These are phyloP conservation scores for Fusarium paranaense DNA, from an alignment of 2,329 filamentous ascomycete species.

Conservation along the genomic window DNA sequence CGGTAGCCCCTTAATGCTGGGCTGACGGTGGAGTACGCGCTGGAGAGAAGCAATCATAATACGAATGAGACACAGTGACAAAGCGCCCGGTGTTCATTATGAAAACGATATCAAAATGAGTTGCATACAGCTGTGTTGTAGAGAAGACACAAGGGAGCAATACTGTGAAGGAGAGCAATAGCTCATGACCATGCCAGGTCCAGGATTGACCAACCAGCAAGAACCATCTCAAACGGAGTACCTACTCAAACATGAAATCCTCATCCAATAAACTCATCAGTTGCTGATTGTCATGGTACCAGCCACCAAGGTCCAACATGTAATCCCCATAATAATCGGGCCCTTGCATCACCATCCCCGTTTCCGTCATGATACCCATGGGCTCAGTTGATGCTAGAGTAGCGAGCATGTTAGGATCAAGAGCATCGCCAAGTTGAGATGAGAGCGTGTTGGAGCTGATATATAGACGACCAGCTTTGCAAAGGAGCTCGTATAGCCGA, in stretches of 20 bases:
- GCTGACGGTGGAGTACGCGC: not conserved
- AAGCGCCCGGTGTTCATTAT: not conserved
- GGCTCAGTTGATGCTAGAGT: not conserved
- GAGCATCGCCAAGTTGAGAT: not conserved
- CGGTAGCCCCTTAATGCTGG: not conserved
- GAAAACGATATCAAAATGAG: not conserved
- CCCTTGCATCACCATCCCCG: too few relatives aligned
- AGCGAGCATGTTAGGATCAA: not conserved
- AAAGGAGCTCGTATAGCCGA: slow-evolving; percentile 50
- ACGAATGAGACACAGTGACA: not conserved
- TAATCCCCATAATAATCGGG: not conserved
- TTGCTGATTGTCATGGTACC: slow-evolving; percentile 35
- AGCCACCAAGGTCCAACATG: slow-evolving; percentile 8
- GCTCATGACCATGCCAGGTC: not conserved
- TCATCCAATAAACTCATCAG: slow-evolving; percentile 30
- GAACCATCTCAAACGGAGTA: not conserved
- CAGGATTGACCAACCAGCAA: not conserved
- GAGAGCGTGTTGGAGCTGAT: slow-evolving; percentile 14
- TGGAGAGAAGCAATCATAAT: not conserved
- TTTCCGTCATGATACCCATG: not conserved
- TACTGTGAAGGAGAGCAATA: not conserved
- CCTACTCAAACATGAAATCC: slow-evolving; percentile 7
- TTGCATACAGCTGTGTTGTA: not conserved
- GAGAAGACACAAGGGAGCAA: not conserved
- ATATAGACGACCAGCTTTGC: slow-evolving; percentile 47